A percentile compares a stretch with the other conserved stretches of the same genome.
Conservation (phyloP, 2,329 filamentous ascomycete genomes). For the Pseudonectria buxi region DNA sequence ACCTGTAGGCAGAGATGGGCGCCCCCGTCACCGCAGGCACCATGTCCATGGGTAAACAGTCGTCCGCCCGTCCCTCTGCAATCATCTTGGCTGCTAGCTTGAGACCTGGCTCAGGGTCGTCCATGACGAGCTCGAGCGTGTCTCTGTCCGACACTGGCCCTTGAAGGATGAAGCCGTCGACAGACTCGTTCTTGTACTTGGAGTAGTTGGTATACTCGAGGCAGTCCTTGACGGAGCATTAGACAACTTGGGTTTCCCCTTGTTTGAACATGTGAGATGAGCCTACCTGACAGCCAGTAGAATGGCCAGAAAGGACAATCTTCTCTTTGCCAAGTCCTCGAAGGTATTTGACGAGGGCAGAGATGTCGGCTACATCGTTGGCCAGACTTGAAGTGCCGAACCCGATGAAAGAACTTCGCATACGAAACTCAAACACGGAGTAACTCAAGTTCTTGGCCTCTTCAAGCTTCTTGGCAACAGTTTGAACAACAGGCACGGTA, state of each 20-base stretch:
- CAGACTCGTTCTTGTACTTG: conserved; percentile 38
- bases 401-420: conserved; percentile 47
- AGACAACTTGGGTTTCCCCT: neutral
- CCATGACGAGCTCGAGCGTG: conserved; percentile 41
- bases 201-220: conserved; percentile 45
- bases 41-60: conserved; percentile 45
- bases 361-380: conserved; percentile 49
- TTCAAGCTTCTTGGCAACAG: conserved; percentile 39
- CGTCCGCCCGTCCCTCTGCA: conserved; percentile 43
- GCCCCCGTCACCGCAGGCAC: conserved; percentile 34
- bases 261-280: neutral
- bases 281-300: conserved; percentile 49
- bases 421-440: conserved; percentile 50
- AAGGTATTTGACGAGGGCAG: conserved; percentile 46
- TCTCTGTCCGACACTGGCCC: conserved; percentile 75
- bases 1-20: conserved; percentile 47
- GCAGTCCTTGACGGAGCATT: conserved; percentile 39
- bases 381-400: conserved; percentile 45
- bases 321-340: conserved; percentile 42
- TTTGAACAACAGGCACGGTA: conserved; percentile 51
- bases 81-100: conserved; percentile 49
- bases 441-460: conserved; percentile 33
- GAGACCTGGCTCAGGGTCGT: conserved; percentile 39
- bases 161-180: conserved; percentile 75
- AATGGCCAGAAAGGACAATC: conserved; percentile 52